Evolutionary conservation across 306 rosid genomes (phyloP), one percentile per base, ranked within the genome.

Genomic region (Sesbania bispinosa): DNA sequence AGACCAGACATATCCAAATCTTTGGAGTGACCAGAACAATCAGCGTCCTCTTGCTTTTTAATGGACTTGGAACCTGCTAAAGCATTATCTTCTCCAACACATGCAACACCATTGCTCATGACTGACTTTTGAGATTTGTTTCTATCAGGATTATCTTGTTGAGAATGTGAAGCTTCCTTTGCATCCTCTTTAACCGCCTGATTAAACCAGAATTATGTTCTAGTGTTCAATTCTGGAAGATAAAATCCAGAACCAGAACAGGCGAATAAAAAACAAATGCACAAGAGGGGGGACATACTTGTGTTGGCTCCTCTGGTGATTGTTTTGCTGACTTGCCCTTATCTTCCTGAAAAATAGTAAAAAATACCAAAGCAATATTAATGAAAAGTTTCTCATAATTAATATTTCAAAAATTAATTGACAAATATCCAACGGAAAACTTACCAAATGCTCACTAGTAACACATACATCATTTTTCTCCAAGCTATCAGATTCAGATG

Each of bases 61-160:
- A n/a, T 43, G 61, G 91, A 69, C 65, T 85, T 82, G 3, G 77
- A 45, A 80, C 77, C 88, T 18, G 39, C 80, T 45, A 76, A 41
- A 36, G 81, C 57, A 8, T 66, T 74, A 45, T 82, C 86, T 62
- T 85, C 90, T 54, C 64, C 85, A 27, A 74, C 77, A 57, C 59
- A 75, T 36, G 80, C 75, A 53, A 60, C 69, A 50, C 97, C 96
- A 69, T 90, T 90, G 76, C 84, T 82, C 86, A 82, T 50, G 53
- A 86, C 82, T 14, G 85, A 54, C 73, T 76, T 84, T 10, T 82
- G 74, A 75, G 83, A 79, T 79, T 51, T 65, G 35, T 80, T 87
- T 10, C 43, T 21, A 50, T 74, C 77, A 50, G 75, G 71, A 77
- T 84, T 79, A 55, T 51, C 85, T 78, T 80, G 73, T 50, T 79